phyloP scores from a whole-genome alignment of 345 rosid species.

The Acer saccharum region DNA sequence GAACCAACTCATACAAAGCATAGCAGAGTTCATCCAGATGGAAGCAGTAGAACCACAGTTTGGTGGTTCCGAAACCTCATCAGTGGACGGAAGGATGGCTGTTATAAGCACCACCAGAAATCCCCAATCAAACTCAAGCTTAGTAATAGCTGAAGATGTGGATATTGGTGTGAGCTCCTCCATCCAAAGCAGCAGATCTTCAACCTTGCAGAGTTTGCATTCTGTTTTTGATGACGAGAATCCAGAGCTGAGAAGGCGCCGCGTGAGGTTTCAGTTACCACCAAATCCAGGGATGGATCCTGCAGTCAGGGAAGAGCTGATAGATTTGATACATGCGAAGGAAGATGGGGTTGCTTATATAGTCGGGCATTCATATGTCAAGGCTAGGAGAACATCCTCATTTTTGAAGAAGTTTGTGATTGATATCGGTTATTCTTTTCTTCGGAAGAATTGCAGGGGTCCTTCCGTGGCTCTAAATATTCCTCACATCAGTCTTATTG shows the following conservation, averaged over 20 bases:
- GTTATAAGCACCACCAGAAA: slow-evolving; percentile 74
- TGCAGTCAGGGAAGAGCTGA: slow-evolving; percentile 75
- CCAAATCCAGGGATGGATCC: slow-evolving; percentile 64
- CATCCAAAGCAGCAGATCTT: slow-evolving; percentile 73
- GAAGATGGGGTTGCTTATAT: slow-evolving; percentile 89
- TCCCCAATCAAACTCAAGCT: slow-evolving; percentile 49
- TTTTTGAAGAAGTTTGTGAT: slow-evolving; percentile 71
- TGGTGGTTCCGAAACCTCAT: slow-evolving; percentile 53
- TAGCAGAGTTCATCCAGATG: slow-evolving; percentile 96
- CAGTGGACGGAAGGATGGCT: slow-evolving; percentile 92
- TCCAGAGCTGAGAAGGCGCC: slow-evolving; percentile 55
- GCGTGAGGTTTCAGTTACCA: slow-evolving; percentile 64
- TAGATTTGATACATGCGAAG: slow-evolving; percentile 79
- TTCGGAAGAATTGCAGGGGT: slow-evolving; percentile 93
- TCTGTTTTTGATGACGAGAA: slow-evolving; percentile 74
- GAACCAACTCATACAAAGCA: slow-evolving; percentile 81
- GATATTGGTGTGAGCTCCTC: slow-evolving; percentile 38
- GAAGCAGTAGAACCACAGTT: slow-evolving; percentile 76
- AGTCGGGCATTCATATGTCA: slow-evolving; percentile 89
- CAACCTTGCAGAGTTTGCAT: slow-evolving; percentile 65
- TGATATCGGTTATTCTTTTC: slow-evolving; percentile 85
- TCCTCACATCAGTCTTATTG: slow-evolving; percentile 91
- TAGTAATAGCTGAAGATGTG: slow-evolving; percentile 59
- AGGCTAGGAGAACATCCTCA: slow-evolving; percentile 70
- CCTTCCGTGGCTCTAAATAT: slow-evolving; percentile 89